These are phyloP conservation scores for Vigna mungo DNA, from an alignment of 306 rosid genomes.

Conservation along the genomic window DNA sequence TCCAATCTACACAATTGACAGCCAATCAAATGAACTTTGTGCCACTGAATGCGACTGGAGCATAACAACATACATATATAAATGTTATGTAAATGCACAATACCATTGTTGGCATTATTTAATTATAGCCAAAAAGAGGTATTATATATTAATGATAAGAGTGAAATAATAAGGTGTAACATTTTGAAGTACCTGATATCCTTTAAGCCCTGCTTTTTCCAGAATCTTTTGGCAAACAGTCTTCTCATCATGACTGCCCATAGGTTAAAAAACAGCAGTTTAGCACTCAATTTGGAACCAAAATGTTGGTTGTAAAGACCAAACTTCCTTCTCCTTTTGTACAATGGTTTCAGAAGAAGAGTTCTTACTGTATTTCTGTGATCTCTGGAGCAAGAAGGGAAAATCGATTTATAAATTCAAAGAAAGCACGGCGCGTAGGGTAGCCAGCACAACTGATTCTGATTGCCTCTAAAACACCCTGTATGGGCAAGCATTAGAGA, in stretches of 20 bases:
- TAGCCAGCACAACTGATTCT: constrained; percentile 99
- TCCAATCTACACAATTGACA: constrained; percentile 75
- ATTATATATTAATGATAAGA: constrained; percentile 35
- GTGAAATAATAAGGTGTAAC: constrained; percentile 34
- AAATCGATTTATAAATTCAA: constrained; percentile 85
- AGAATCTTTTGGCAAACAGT: constrained; percentile 73
- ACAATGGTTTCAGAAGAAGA: constrained; percentile 12
- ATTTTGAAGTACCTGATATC: constrained; percentile 83
- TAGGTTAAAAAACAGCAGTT: constrained; percentile 43
- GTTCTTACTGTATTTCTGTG: constrained; percentile 75
- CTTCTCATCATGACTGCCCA: constrained; percentile 82
- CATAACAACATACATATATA: constrained; percentile 21
- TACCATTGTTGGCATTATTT: constrained; percentile 30
- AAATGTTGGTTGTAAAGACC: constrained; percentile 32
- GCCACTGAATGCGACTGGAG: constrained; percentile 35
- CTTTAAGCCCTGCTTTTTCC: constrained; percentile 85
- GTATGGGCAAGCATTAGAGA: constrained; percentile 45
- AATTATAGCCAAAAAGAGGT: constrained; percentile 29
- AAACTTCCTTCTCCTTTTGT: constrained; percentile 19
- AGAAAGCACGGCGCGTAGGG: constrained; percentile 94
- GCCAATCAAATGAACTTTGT: constrained; percentile 42
- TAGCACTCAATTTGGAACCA: constrained; percentile 23
- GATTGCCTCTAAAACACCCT: constrained; percentile 99
- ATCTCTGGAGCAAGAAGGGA: constrained; percentile 86
- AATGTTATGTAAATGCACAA: constrained; percentile 26